Conservation (phyloP, 805 yeast genomes). For the Saturnispora silvae region DNA sequence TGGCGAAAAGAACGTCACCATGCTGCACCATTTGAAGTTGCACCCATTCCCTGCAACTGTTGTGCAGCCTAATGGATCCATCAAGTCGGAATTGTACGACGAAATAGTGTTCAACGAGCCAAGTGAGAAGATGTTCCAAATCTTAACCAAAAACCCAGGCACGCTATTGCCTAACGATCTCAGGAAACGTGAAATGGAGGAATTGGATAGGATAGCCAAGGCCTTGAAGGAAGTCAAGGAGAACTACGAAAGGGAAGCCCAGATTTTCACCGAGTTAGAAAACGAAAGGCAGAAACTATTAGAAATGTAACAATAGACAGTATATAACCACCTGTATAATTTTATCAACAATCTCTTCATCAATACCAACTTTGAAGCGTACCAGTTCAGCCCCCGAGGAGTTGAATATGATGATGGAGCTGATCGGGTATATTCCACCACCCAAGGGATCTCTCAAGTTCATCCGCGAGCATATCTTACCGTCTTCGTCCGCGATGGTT, state of each 20-base stretch:
- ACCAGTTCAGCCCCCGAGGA: slow-evolving; percentile 16
- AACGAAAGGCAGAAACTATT: slow-evolving; percentile 22
- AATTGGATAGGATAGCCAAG: slow-evolving; percentile 42
- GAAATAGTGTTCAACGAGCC: slow-evolving; percentile 95
- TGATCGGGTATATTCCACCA: slow-evolving; percentile 26
- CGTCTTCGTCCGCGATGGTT: slow-evolving; percentile 21
- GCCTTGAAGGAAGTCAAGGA: slow-evolving; percentile 22
- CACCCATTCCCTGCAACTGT: slow-evolving; percentile 55
- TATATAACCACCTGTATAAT: slow-evolving; percentile 2
- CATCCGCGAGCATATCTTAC: slow-evolving; percentile 18
- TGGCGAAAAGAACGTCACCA: slow-evolving; percentile 73
- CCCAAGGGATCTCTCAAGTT: slow-evolving; percentile 26
- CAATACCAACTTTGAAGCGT: slow-evolving; percentile 21
- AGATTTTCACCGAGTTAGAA: slow-evolving; percentile 22
- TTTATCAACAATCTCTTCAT: slow-evolving; percentile 16
- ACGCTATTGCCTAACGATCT: slow-evolving; percentile 32
- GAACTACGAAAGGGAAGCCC: slow-evolving; percentile 18
- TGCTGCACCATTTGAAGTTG: slow-evolving; percentile 81
- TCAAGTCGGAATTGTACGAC: slow-evolving; percentile 63
- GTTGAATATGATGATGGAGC: slow-evolving; percentile 22
- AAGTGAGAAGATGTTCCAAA: slow-evolving; percentile 76
- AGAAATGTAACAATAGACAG: slow-evolving; percentile 6
- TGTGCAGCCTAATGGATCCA: slow-evolving; percentile 31
- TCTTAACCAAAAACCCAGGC: slow-evolving; percentile 59
- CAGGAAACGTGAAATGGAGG: slow-evolving; percentile 53